Evolutionary conservation across 768 basidiomycete genomes (phyloP).

Genomic region (Filobasidium floriforme): DNA sequence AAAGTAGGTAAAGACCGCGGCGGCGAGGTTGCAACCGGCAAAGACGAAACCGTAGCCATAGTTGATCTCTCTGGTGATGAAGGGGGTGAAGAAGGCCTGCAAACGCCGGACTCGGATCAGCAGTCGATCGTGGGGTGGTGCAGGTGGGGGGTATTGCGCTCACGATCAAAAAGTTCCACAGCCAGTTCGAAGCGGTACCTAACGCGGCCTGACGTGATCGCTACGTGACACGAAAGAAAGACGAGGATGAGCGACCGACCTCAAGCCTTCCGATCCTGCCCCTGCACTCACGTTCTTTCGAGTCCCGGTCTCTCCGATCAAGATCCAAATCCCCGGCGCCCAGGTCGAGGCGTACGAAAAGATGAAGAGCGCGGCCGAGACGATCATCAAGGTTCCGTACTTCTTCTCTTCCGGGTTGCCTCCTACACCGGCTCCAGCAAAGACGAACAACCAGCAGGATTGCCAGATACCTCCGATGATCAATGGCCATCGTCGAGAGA

Average conservation of each 20-base stretch:
- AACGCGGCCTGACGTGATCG: slow-evolving; percentile 63
- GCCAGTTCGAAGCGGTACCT: slow-evolving; percentile 59
- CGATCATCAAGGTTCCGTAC: slow-evolving; percentile 57
- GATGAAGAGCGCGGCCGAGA: slow-evolving; percentile 64
- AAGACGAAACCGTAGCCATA: slow-evolving; percentile 67
- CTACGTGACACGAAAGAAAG: background rate
- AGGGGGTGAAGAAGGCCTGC: slow-evolving; percentile 66
- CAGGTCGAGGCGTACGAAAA: slow-evolving; percentile 57
- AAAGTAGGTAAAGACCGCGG: slow-evolving; percentile 57
- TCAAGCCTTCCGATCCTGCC: background rate
- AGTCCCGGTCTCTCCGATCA: slow-evolving; percentile 69
- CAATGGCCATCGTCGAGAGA: slow-evolving; percentile 59
- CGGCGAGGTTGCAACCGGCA: slow-evolving; percentile 51
- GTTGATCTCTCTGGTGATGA: slow-evolving; percentile 55
- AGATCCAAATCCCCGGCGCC: slow-evolving; percentile 58
- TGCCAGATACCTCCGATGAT: slow-evolving; percentile 68
- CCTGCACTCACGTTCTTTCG: slow-evolving; percentile 55
- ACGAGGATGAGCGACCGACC: background rate
- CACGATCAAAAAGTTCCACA: slow-evolving; percentile 42
- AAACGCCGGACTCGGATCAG: slow-evolving; percentile 50
- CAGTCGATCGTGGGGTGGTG: background rate
- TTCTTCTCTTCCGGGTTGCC: slow-evolving; percentile 52
- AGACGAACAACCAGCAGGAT: slow-evolving; percentile 62
- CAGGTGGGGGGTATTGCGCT: background rate
- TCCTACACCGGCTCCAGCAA: slow-evolving; percentile 63